These are phyloP conservation scores for Ogataea degrootiae DNA, from an alignment of 805 yeast species.

Conservation along the genomic window DNA sequence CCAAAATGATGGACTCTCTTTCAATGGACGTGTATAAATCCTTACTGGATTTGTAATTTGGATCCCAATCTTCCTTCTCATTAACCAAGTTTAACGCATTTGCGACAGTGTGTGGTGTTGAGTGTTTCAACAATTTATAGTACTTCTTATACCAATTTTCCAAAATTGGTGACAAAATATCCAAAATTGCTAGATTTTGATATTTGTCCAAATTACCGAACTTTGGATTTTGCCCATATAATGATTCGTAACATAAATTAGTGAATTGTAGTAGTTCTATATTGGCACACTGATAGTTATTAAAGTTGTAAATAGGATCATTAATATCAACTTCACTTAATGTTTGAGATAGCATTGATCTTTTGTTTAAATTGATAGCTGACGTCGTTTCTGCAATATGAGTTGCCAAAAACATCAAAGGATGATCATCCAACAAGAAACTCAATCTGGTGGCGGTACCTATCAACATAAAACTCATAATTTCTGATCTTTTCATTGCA, in stretches of 20 bases:
- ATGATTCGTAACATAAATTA: conserved; percentile 76
- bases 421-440: conserved; percentile 69
- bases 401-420: conserved; percentile 74
- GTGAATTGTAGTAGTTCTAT: conserved; percentile 74
- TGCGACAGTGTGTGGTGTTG: conserved; percentile 32
- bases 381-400: conserved; percentile 80
- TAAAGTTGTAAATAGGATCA: conserved; percentile 42
- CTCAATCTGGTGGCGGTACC: conserved; percentile 85
- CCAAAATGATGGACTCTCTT: conserved; percentile 70
- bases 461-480: conserved; percentile 92
- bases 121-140: conserved; percentile 46
- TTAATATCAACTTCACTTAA: conserved; percentile 57
- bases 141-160: conserved; percentile 74
- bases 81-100: neutral
- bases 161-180: conserved; percentile 69
- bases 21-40: conserved; percentile 46
- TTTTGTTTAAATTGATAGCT: conserved; percentile 74
- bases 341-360: conserved; percentile 73
- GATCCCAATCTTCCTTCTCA: conserved; percentile 20
- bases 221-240: conserved; percentile 64
- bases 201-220: conserved; percentile 47
- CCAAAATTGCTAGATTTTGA: conserved; percentile 66
- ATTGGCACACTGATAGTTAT: conserved; percentile 66
- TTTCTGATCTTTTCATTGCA: conserved; percentile 79
- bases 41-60: conserved; percentile 32